Evolutionary conservation across 225 moss, liverwort and hornwort genomes (phyloP), one percentile per base, ranked within the genome.

Genomic region (Sphagnum contortum): DNA sequence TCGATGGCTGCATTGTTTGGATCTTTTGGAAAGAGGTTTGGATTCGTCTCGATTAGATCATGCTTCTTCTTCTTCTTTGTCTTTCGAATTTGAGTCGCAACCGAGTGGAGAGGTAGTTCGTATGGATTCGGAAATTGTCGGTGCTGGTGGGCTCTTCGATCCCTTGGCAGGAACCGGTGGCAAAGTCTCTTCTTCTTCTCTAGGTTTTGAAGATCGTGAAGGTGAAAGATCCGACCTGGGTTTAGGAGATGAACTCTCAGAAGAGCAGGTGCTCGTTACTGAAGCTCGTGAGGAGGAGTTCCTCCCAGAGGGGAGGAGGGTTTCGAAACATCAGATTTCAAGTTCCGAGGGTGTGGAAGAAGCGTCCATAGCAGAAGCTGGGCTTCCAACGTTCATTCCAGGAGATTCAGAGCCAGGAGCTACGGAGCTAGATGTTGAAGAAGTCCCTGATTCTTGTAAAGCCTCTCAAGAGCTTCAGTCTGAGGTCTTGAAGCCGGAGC

Each of bases 1-100:
- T 65, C 64, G 81, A 74, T 85, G 85, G 85, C 62, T 85, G 65
- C 73, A 76, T 74, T 85, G 85, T 62, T 67, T 85, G 54, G 83
- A 77, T 64, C 68, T 72, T 51, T 61, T 75, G 4, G 83, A 80
- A 64, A 68, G 60, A 47, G 46, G 11, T 46, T 0, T 45, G 47
- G 47, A 47, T 45, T 11, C 58, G 5, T n/a, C n/a, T n/a, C 58
- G 11, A 44, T 8, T 8, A 61, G 47, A 7, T 9, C 11, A 8
- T 7, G 11, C 4, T 11, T 44, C 58, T 13, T 13, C 7, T 44
- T 58, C 5, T 13, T 58, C 29, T 4, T 7, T 4, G 3, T 58
- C 44, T 13, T 44, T 58, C 4, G 58, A 44, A 44, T 11, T 5
- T 13, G 12, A 44, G 10, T 6, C 14, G 8, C 6, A 5, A 5